phyloP scores from a whole-genome alignment of 805 yeast species.

The Peterozyma xylosa region DNA sequence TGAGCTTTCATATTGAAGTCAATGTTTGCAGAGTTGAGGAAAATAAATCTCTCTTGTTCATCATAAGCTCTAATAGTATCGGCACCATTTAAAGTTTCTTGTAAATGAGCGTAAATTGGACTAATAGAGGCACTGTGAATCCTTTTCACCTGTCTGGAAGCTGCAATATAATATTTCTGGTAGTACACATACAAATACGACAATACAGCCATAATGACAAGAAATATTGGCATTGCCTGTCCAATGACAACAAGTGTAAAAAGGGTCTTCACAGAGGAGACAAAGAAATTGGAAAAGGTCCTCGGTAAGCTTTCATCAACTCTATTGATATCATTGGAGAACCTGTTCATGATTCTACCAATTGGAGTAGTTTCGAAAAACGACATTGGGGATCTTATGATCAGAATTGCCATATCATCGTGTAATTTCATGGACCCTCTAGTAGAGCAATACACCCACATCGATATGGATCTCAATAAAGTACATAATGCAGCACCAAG shows the following conservation, averaged over 20 bases:
- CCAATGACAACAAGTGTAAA: slow-evolving; percentile 78
- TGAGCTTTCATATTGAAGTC: slow-evolving; percentile 88
- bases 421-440: slow-evolving; percentile 75
- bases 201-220: slow-evolving; percentile 66
- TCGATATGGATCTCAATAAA: slow-evolving; percentile 34
- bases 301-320: slow-evolving; percentile 75
- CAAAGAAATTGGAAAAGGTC: slow-evolving; percentile 63
- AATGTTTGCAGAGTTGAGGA: slow-evolving; percentile 59
- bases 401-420: slow-evolving; percentile 60
- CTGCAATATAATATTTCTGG: slow-evolving; percentile 68
- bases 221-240: slow-evolving; percentile 81
- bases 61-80: slow-evolving; percentile 69
- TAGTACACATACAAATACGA: slow-evolving; percentile 57
- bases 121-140: slow-evolving; percentile 74
- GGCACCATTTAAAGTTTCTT: slow-evolving; percentile 72
- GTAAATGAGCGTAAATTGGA: slow-evolving; percentile 79
- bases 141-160: slow-evolving; percentile 79
- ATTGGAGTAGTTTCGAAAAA: slow-evolving; percentile 95
- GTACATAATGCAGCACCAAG: slow-evolving; percentile 41
- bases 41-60: slow-evolving; percentile 55
- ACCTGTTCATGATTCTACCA: slow-evolving; percentile 86
- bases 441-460: slow-evolving; percentile 66
- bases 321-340: slow-evolving; percentile 84
- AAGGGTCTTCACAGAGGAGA: slow-evolving; percentile 51
- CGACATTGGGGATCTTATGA: slow-evolving; percentile 87